Conservation (phyloP, 2,329 filamentous ascomycete species). For the Penicillium frequentans region DNA sequence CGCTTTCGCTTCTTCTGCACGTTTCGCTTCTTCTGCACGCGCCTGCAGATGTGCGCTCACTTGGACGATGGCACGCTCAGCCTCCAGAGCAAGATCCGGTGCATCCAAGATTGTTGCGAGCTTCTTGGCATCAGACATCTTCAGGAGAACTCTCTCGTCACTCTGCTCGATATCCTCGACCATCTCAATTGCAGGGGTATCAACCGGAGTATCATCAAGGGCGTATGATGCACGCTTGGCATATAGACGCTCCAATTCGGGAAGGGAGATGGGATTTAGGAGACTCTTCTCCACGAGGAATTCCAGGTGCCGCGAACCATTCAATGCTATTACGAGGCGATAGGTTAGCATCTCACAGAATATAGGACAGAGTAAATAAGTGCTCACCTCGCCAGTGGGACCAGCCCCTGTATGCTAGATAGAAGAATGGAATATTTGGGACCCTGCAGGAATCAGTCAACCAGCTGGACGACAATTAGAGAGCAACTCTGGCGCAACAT, state of each 20-base stretch:
- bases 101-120: slow-evolving; percentile 64
- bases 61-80: slow-evolving; percentile 75
- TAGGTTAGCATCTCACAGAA: slow-evolving; percentile 8
- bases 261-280: slow-evolving; percentile 64
- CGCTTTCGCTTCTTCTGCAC: slow-evolving; percentile 21
- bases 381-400: slow-evolving; percentile 73
- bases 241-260: slow-evolving; percentile 74
- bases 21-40: slow-evolving; percentile 19
- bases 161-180: slow-evolving; percentile 37
- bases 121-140: slow-evolving; percentile 52
- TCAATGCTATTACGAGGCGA: slow-evolving; percentile 57
- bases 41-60: slow-evolving; percentile 50
- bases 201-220: slow-evolving; percentile 26
- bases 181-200: slow-evolving; percentile 32
- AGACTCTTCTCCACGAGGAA: slow-evolving; percentile 76
- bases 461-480: not conserved
- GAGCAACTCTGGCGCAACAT: slow-evolving; percentile 38
- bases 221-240: slow-evolving; percentile 41
- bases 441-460: slow-evolving; percentile 54
- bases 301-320: slow-evolving; percentile 80
- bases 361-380: slow-evolving; percentile 1
- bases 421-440: slow-evolving; percentile 96
- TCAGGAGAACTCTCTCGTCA: slow-evolving; percentile 48
- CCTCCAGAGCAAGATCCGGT: slow-evolving; percentile 69
- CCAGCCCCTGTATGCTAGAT: slow-evolving; percentile 84